Conservation (phyloP, 208 protist species). For the Angomonas ambiguus region DNA sequence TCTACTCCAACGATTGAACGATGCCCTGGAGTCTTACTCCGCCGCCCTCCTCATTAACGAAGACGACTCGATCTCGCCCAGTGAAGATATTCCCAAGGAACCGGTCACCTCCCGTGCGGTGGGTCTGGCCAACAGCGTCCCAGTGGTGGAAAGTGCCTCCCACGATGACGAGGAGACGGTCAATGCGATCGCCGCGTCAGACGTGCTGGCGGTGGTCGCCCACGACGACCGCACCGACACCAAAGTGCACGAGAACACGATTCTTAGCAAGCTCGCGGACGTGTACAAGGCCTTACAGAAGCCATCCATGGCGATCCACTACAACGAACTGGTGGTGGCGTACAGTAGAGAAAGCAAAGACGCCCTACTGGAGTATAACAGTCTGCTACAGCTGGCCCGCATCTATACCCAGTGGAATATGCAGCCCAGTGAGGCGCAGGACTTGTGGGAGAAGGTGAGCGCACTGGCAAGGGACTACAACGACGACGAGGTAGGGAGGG, state of each 20-base stretch:
- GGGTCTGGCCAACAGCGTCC: background rate
- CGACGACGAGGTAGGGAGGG: slow-evolving; percentile 74
- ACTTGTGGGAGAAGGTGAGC: slow-evolving; percentile 75
- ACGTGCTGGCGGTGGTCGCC: slow-evolving; percentile 44
- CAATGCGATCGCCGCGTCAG: slow-evolving; percentile 18
- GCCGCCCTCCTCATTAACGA: slow-evolving; percentile 59
- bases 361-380: slow-evolving; percentile 74
- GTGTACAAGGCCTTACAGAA: slow-evolving; percentile 75
- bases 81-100: too few species aligned
- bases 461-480: slow-evolving; percentile 77
- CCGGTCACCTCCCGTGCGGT: too few species aligned
- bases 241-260: slow-evolving; percentile 43
- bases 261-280: slow-evolving; percentile 73
- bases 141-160: background rate
- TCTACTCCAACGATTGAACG: slow-evolving; percentile 59
- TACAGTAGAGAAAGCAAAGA: slow-evolving; percentile 60
- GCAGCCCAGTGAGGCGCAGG: slow-evolving; percentile 41
- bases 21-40: slow-evolving; percentile 76
- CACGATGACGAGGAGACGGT: slow-evolving; percentile 30
- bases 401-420: slow-evolving; percentile 53
- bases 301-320: slow-evolving; percentile 67
- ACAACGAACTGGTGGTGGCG: slow-evolving; percentile 67
- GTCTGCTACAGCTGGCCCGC: slow-evolving; percentile 67
- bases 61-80: slow-evolving; percentile 36
- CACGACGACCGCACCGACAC: slow-evolving; percentile 50